Evolutionary conservation across 176 grass and related monocot species (phyloP).

Genomic region (Avena sativa): DNA sequence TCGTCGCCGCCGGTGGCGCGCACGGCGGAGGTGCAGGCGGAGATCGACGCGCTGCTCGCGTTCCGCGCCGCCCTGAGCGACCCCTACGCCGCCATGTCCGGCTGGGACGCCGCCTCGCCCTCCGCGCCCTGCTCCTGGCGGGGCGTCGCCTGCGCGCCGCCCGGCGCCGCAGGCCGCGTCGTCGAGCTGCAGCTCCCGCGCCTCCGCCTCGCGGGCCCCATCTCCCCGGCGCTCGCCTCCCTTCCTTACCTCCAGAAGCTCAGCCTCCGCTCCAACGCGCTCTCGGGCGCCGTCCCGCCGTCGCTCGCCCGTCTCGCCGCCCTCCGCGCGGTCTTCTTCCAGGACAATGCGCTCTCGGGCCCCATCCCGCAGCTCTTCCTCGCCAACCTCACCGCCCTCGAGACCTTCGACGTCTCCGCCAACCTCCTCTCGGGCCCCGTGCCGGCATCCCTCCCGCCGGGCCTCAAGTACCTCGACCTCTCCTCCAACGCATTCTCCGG

Average conservation of each 20-base stretch:
- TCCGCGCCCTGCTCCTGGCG: slow-evolving; percentile 89
- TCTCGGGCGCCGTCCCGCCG: slow-evolving; percentile 70
- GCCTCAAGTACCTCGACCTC: slow-evolving; percentile 78
- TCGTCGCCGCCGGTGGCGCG: slow-evolving; percentile 37
- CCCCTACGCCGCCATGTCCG: slow-evolving; percentile 66
- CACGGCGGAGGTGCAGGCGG: slow-evolving; percentile 55
- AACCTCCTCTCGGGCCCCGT: slow-evolving; percentile 78
- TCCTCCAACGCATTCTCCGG: slow-evolving; percentile 89
- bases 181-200: slow-evolving; percentile 84
- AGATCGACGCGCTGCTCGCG: slow-evolving; percentile 74
- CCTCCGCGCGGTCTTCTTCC: slow-evolving; percentile 79
- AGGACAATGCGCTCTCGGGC: slow-evolving; percentile 81
- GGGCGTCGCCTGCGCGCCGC: slow-evolving; percentile 62
- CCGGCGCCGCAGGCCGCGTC: slow-evolving; percentile 43
- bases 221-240: slow-evolving; percentile 67
- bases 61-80: slow-evolving; percentile 66
- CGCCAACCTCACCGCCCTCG: slow-evolving; percentile 78
- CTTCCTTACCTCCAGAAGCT: slow-evolving; percentile 72
- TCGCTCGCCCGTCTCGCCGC: slow-evolving; percentile 58
- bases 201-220: slow-evolving; percentile 67
- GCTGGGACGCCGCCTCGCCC: slow-evolving; percentile 60
- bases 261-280: slow-evolving; percentile 83
- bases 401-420: slow-evolving; percentile 70
- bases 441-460: slow-evolving; percentile 55
- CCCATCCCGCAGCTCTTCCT: slow-evolving; percentile 64